Conservation (phyloP, 2,329 filamentous ascomycete species). For the Gnomoniopsis sp. region DNA sequence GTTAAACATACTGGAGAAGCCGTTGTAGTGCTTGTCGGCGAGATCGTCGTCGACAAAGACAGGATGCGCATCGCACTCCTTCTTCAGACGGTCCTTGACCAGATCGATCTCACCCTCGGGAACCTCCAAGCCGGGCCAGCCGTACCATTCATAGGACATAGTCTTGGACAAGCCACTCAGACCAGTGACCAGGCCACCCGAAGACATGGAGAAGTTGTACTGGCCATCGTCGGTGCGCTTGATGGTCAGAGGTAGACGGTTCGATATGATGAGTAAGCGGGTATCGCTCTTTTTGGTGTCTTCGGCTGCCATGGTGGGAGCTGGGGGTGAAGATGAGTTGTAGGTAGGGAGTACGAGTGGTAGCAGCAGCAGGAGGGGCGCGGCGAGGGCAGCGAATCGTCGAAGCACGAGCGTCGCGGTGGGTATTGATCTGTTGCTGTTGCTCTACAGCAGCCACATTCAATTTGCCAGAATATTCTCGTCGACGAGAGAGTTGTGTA, state of each 20-base stretch:
- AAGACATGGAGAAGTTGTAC: constrained; percentile 95
- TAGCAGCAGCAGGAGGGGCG: not conserved
- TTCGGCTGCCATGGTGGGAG: constrained; percentile 6
- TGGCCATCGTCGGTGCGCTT: constrained; percentile 88
- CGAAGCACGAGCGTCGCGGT: not conserved
- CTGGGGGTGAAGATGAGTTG: not conserved
- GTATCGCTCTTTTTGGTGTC: constrained; percentile 20
- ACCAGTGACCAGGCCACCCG: constrained; percentile 90
- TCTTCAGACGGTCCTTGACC: constrained; percentile 74
- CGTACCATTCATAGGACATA: constrained; percentile 97
- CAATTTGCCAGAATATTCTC: not conserved
- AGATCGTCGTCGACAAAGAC: constrained; percentile 93
- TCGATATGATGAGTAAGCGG: constrained; percentile 81
- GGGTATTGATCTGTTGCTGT: not conserved
- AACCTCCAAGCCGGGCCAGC: constrained; percentile 92
- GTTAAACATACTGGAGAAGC: constrained; percentile 76
- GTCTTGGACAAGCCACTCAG: constrained; percentile 88
- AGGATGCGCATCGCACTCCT: constrained; percentile 85
- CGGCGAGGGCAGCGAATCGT: not conserved
- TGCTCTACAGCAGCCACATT: not conserved
- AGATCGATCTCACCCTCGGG: constrained; percentile 75
- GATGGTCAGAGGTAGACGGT: constrained; percentile 93
- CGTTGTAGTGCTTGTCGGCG: constrained; percentile 94
- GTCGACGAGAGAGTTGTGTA: not conserved
- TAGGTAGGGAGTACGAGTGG: not conserved